Percentiles rank a stretch among this genome's conserved stretches.
Evolutionary conservation across 768 basidiomycete species (phyloP).

Genomic region (Tulasnella sp.): DNA sequence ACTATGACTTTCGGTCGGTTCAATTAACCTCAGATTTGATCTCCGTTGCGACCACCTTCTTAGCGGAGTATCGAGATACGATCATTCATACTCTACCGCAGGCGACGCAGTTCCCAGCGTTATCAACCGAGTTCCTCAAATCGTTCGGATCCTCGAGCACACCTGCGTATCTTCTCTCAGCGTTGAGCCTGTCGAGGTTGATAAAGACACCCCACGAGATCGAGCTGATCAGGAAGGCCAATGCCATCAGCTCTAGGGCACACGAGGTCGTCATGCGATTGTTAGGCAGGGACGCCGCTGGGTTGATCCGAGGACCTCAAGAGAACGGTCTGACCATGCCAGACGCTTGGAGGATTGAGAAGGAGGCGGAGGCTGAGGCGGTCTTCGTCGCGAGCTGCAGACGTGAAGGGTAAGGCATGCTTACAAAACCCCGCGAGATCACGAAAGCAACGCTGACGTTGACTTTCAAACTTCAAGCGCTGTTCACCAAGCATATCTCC

Average conservation of each 20-base stretch:
- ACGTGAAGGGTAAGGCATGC: constrained; percentile 61
- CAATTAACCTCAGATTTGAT: constrained; percentile 40
- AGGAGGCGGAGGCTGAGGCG: constrained; percentile 90
- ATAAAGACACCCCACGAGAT: constrained; percentile 71
- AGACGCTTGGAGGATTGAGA: constrained; percentile 79
- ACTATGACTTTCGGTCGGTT: constrained; percentile 32
- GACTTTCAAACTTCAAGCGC: constrained; percentile 37
- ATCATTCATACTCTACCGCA: constrained; percentile 57
- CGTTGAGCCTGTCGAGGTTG: constrained; percentile 72
- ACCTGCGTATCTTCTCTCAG: constrained; percentile 57
- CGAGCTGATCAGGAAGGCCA: constrained; percentile 62
- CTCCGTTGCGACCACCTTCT: constrained; percentile 35
- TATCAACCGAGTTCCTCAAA: constrained; percentile 37
- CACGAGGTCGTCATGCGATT: constrained; percentile 91
- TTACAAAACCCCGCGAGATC: background rate
- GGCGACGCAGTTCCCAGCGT: constrained; percentile 40
- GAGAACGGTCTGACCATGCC: constrained; percentile 41
- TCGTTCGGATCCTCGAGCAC: constrained; percentile 33
- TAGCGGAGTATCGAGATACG: constrained; percentile 40
- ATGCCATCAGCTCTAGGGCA: constrained; percentile 76
- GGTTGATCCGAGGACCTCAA: constrained; percentile 31
- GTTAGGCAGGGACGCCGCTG: constrained; percentile 61
- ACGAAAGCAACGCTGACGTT: background rate
- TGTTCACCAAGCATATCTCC: constrained; percentile 80
- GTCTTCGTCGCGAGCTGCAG: constrained; percentile 86